Evolutionary conservation across 225 moss, liverwort and hornwort genomes (phyloP).

Genomic region (Ulota crispa): DNA sequence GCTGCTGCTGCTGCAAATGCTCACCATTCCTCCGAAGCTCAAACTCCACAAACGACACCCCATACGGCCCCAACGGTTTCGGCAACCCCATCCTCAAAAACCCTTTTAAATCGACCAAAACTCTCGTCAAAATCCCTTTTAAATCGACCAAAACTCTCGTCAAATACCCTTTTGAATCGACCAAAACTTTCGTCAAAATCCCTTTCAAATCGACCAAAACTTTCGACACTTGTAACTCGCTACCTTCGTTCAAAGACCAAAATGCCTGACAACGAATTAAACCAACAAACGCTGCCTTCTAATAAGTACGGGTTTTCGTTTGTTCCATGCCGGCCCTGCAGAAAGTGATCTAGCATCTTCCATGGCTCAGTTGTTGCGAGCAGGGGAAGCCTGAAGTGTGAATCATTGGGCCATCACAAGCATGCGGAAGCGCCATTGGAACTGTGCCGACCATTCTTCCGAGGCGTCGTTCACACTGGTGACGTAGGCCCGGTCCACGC

Average conservation of each 20-base stretch:
- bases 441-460: slow-evolving; percentile 17
- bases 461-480: not conserved
- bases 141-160: not conserved
- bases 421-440: not conserved
- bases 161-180: too few relatives aligned
- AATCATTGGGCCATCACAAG: not conserved
- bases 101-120: not conserved
- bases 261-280: not conserved
- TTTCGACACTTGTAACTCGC: not conserved
- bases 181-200: slow-evolving; percentile 11
- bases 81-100: slow-evolving; percentile 71
- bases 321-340: not conserved
- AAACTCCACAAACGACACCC: slow-evolving; percentile 83
- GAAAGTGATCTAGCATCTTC: slow-evolving; percentile 12
- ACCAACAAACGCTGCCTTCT: not conserved
- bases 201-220: not conserved
- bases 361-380: not conserved
- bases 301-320: not conserved
- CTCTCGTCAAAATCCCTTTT: slow-evolving; percentile 14
- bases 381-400: not conserved
- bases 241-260: not conserved
- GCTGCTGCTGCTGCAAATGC: not conserved
- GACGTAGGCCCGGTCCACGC: not conserved
- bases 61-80: slow-evolving; percentile 72
- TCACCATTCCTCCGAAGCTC: slow-evolving; percentile 68